phyloP scores from a whole-genome alignment of 2,329 filamentous ascomycete genomes.

The Trichoderma gracile region DNA sequence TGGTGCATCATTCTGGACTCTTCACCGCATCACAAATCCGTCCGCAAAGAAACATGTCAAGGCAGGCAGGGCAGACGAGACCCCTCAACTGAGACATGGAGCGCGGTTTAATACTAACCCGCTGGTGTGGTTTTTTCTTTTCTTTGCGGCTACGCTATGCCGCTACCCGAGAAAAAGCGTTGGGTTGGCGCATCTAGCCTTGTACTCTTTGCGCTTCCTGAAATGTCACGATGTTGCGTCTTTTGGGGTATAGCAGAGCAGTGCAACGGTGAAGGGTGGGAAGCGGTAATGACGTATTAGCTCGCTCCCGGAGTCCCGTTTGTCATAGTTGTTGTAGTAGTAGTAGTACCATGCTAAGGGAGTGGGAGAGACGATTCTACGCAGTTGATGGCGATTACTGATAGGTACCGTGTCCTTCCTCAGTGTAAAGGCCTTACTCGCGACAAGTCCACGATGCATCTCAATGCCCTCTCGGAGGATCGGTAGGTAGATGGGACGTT shows the following conservation, averaged over 20 bases:
- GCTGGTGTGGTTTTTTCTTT: too few species aligned
- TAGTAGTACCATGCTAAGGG: too few species aligned
- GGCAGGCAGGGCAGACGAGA: not conserved
- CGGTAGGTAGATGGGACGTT: too few species aligned
- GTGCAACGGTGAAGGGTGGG: not conserved
- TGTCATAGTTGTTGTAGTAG: too few species aligned
- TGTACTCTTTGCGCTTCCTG: not conserved
- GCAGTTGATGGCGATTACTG: too few species aligned
- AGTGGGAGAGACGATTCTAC: too few species aligned
- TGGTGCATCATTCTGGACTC: not conserved
- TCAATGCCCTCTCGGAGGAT: too few species aligned
- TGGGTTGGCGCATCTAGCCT: not conserved
- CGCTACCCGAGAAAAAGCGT: conserved; percentile 5
- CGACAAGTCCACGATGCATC: too few species aligned
- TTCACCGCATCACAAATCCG: conserved; percentile 20
- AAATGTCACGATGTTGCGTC: conserved; percentile 8
- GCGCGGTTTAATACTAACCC: conserved; percentile 15
- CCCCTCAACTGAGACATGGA: conserved; percentile 8
- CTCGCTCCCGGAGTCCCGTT: not conserved
- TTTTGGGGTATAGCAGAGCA: not conserved
- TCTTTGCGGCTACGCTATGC: too few species aligned
- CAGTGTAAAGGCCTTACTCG: too few species aligned
- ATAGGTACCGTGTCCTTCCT: too few species aligned
- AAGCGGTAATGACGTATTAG: not conserved
- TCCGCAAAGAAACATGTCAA: not conserved